Conservation (phyloP, 768 basidiomycete genomes). For the Saitozyma sp. region DNA sequence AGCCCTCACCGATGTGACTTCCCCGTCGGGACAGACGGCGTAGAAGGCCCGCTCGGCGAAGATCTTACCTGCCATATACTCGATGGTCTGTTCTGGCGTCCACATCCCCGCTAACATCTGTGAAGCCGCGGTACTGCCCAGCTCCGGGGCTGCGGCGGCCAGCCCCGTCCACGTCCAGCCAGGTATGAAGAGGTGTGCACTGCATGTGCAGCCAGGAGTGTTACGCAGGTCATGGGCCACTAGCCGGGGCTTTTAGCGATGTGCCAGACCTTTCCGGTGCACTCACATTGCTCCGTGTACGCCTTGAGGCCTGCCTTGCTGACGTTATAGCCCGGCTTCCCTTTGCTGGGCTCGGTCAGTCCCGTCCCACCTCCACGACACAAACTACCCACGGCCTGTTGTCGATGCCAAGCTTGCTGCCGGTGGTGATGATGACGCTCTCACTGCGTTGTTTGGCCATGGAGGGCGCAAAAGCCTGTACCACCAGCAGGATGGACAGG, state of each 20-base stretch:
- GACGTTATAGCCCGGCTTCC: no score
- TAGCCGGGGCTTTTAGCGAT: background rate
- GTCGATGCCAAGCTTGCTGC: conserved; percentile 1
- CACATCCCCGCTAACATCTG: background rate
- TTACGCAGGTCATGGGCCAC: conserved; percentile 1
- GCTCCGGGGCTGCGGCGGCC: background rate
- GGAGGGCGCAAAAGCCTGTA: background rate
- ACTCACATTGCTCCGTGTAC: no score
- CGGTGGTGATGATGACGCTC: background rate
- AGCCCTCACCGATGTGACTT: background rate
- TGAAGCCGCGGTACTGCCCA: background rate
- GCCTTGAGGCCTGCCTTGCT: no score
- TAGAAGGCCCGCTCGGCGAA: background rate
- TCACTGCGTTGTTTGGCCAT: background rate
- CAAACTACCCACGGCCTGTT: conserved; percentile 1
- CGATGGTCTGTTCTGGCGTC: background rate
- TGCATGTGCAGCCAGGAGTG: background rate
- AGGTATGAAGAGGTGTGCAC: background rate
- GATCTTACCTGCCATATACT: background rate
- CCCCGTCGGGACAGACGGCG: conserved; percentile 1
- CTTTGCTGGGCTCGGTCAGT: no score
- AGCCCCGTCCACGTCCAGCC: background rate
- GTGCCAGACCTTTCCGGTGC: no score
- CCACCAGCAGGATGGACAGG: background rate
- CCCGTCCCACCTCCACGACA: no score